phyloP scores from a whole-genome alignment of 768 basidiomycete genomes.

The Amylocystis lapponica region DNA sequence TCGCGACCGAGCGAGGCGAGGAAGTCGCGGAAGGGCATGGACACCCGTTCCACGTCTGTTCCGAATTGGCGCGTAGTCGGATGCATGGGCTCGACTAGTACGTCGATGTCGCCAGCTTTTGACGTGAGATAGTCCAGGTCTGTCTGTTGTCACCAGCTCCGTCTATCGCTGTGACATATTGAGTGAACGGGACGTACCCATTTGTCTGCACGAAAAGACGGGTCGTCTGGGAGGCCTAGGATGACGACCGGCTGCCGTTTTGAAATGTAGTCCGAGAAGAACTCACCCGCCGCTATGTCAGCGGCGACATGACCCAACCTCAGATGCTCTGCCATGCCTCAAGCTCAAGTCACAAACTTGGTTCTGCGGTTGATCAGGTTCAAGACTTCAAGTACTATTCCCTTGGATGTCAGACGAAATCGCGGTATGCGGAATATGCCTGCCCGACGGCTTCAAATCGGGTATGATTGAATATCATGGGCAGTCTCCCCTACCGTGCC shows the following conservation, averaged over 20 bases:
- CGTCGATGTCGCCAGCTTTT: constrained; percentile 19
- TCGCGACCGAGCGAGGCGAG: constrained; percentile 11
- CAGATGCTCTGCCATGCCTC: not conserved
- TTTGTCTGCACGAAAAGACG: constrained; percentile 15
- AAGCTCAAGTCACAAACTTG: too few species aligned
- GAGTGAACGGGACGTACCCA: constrained; percentile 25
- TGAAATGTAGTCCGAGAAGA: constrained; percentile 20
- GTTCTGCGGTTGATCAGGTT: too few species aligned
- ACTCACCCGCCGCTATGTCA: constrained; percentile 12
- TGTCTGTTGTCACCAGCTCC: constrained; percentile 15
- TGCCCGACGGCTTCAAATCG: too few species aligned
- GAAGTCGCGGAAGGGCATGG: constrained; percentile 21
- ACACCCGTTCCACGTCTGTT: constrained; percentile 21
- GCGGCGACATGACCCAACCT: constrained; percentile 8
- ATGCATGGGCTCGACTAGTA: constrained; percentile 25
- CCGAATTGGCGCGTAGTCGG: constrained; percentile 21
- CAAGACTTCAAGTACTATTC: too few species aligned
- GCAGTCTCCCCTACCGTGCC: too few species aligned
- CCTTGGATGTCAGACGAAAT: too few species aligned
- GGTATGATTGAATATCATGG: too few species aligned
- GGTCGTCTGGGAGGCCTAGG: constrained; percentile 20
- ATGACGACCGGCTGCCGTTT: constrained; percentile 20
- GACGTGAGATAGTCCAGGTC: constrained; percentile 18
- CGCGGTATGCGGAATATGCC: too few species aligned
- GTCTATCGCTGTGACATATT: too few species aligned